A percentile compares a stretch with the other conserved stretches of the same genome.
phyloP scores from a whole-genome alignment of 495 filamentous ascomycete species.

The Hypoxylon crocopeplum region DNA sequence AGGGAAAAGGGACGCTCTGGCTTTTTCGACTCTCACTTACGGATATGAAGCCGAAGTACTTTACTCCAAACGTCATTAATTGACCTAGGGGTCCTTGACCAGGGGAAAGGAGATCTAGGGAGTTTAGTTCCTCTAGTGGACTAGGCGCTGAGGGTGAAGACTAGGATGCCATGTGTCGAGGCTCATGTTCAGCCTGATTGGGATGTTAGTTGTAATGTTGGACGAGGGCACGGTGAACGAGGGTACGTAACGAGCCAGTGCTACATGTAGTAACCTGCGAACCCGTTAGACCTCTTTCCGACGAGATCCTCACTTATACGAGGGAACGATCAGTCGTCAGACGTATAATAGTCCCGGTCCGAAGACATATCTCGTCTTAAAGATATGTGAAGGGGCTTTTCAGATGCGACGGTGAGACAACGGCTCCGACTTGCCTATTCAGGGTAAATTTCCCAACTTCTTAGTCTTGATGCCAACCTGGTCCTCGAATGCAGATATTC shows the following conservation, averaged over 20 bases:
- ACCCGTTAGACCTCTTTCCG: neutral
- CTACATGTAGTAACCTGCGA: conserved; percentile 1
- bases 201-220: conserved; percentile 9
- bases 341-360: conserved; percentile 6
- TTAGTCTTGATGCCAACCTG: conserved; percentile 21
- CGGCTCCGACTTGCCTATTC: conserved; percentile 36
- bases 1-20: conserved; percentile 2
- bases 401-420: conserved; percentile 25
- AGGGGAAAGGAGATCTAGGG: conserved; percentile 18
- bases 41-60: conserved; percentile 19
- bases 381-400: neutral
- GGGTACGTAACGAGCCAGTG: neutral
- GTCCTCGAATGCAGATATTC: conserved; percentile 16
- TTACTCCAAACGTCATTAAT: conserved; percentile 26
- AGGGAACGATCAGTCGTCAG: conserved; percentile 1
- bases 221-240: neutral
- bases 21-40: conserved; percentile 10
- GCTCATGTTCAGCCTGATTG: conserved; percentile 32
- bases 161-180: conserved; percentile 29
- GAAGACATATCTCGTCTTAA: neutral
- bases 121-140: conserved; percentile 16
- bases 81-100: conserved; percentile 16
- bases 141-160: conserved; percentile 17
- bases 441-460: conserved; percentile 20
- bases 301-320: conserved; percentile 6